Conservation (phyloP, 2,329 filamentous ascomycete genomes). For the Endothia cerciana region DNA sequence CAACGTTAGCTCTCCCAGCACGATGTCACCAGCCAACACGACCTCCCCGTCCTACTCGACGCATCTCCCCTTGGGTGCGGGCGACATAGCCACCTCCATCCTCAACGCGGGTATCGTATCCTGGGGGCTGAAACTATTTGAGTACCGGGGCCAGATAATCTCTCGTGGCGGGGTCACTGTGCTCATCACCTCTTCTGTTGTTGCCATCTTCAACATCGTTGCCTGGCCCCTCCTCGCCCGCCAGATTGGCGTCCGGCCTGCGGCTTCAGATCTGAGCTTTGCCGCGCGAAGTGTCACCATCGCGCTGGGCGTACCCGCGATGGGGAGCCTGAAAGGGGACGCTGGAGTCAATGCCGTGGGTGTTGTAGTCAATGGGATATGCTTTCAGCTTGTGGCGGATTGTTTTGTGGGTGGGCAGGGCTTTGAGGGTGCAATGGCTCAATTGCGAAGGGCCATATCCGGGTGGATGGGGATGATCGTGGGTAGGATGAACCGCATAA, state of each 20-base stretch:
- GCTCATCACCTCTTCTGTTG: conserved; percentile 40
- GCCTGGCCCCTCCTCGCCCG: conserved; percentile 45
- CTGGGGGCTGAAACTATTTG: conserved; percentile 59
- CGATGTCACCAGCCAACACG: conserved; percentile 25
- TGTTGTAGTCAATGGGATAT: conserved; percentile 56
- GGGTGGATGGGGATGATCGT: background rate
- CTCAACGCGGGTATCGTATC: conserved; percentile 56
- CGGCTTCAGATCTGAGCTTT: conserved; percentile 47
- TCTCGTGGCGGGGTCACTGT: conserved; percentile 47
- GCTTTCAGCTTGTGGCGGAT: conserved; percentile 41
- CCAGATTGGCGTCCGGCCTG: conserved; percentile 41
- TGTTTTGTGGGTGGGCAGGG: conserved; percentile 33
- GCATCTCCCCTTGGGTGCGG: conserved; percentile 42
- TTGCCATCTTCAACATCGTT: conserved; percentile 48
- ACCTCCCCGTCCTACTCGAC: background rate
- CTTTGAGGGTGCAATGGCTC: background rate
- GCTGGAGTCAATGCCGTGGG: conserved; percentile 52
- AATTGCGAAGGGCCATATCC: background rate
- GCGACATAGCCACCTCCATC: conserved; percentile 52
- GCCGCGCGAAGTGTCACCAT: conserved; percentile 55
- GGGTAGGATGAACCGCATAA: background rate
- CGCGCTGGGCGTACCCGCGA: conserved; percentile 53
- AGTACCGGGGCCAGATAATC: conserved; percentile 51
- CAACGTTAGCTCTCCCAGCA: background rate
- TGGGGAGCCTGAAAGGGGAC: conserved; percentile 50